Evolutionary conservation across 2,329 filamentous ascomycete genomes (phyloP).

Genomic region (Rhynchosporium agropyri): DNA sequence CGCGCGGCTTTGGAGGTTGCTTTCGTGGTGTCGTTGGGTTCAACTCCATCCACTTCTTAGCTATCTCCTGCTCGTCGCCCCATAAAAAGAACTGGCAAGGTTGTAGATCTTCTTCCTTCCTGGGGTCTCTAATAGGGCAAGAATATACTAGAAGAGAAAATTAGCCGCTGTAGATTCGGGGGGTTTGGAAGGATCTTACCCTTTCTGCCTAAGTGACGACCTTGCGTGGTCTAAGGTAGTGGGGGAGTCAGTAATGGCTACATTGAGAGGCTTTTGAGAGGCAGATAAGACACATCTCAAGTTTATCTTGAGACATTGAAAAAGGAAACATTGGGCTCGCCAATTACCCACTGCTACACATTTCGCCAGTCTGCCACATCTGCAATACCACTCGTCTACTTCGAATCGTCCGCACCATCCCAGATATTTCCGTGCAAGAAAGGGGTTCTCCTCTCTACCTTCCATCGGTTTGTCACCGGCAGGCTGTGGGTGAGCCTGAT

Average conservation of each 20-base stretch:
- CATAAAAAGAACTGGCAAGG: constrained; percentile 15
- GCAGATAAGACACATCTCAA: too few species aligned
- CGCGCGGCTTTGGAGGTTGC: constrained; percentile 9
- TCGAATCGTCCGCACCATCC: constrained; percentile 6
- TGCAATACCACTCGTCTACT: constrained; percentile 3
- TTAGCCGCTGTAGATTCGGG: not conserved
- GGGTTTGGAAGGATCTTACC: not conserved
- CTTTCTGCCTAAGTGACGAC: not conserved
- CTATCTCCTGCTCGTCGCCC: not conserved
- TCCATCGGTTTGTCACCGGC: not conserved
- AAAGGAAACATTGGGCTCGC: not conserved
- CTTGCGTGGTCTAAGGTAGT: not conserved
- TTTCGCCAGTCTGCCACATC: constrained; percentile 1
- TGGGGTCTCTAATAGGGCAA: constrained; percentile 3
- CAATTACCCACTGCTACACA: not conserved
- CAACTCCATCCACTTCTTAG: constrained; percentile 4
- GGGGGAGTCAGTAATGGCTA: too few species aligned
- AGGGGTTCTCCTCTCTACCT: not conserved
- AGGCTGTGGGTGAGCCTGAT: not conserved
- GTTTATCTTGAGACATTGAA: not conserved
- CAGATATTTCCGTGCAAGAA: not conserved
- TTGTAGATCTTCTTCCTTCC: not conserved
- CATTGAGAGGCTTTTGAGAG: too few species aligned
- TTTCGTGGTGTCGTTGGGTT: constrained; percentile 12
- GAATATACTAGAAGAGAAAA: not conserved